These are phyloP conservation scores for Hymenoscyphus albidus DNA, from an alignment of 2,329 filamentous ascomycete genomes.

Conservation along the genomic window DNA sequence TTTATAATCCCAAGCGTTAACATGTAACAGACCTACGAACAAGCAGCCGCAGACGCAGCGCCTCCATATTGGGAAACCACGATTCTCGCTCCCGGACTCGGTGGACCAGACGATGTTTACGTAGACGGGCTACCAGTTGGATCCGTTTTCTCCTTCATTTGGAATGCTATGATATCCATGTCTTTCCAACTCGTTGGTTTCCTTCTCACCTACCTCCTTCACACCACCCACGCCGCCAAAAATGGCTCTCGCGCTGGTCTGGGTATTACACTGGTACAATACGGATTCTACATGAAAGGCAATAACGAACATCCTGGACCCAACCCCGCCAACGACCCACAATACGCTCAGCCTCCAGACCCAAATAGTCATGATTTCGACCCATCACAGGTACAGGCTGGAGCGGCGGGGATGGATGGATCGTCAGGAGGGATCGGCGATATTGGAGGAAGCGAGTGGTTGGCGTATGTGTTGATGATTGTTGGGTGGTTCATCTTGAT, in stretches of 20 bases:
- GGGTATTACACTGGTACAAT: constrained; percentile 92
- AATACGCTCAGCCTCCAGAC: constrained; percentile 70
- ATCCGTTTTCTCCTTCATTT: constrained; percentile 80
- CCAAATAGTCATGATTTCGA: constrained; percentile 90
- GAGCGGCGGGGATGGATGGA: constrained; percentile 36
- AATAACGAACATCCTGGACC: constrained; percentile 41
- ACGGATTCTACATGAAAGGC: constrained; percentile 91
- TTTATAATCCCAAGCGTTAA: constrained; percentile 14
- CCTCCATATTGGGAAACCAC: constrained; percentile 99
- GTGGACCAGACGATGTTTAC: constrained; percentile 90
- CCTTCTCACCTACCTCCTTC: constrained; percentile 93
- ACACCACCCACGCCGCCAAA: constrained; percentile 97
- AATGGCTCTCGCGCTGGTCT: constrained; percentile 93
- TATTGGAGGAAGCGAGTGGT: constrained; percentile 76
- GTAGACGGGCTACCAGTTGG: constrained; percentile 93
- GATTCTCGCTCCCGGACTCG: constrained; percentile 86
- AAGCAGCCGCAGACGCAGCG: constrained; percentile 92
- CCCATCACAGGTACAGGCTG: constrained; percentile 58
- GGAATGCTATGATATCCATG: constrained; percentile 96
- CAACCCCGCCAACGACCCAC: constrained; percentile 44
- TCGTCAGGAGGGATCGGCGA: constrained; percentile 46
- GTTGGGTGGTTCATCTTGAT: constrained; percentile 98
- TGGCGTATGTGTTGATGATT: constrained; percentile 92
- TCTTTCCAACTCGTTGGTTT: constrained; percentile 97
- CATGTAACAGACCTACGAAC: constrained; percentile 77